phyloP scores from a whole-genome alignment of 2,329 filamentous ascomycete species.

The Annulohypoxylon truncatum region DNA sequence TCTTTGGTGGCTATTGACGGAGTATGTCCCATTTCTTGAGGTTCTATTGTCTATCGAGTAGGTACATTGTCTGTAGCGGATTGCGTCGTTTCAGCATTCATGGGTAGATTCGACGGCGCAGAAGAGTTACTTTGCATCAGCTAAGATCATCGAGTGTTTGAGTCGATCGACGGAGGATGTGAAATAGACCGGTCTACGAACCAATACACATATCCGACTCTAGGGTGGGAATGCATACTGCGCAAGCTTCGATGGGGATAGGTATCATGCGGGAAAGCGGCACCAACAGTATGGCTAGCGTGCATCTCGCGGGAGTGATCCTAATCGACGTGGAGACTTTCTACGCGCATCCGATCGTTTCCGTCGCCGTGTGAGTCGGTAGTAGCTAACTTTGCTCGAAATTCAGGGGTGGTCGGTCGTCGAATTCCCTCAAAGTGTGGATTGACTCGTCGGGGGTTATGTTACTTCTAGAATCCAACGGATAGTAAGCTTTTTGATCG shows the following conservation, averaged over 20 bases:
- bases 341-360: conserved; percentile 30
- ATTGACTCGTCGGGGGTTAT: conserved; percentile 23
- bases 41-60: neutral
- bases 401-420: conserved; percentile 16
- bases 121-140: conserved; percentile 5
- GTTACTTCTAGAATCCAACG: conserved; percentile 23
- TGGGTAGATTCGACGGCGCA: neutral
- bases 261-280: conserved; percentile 35
- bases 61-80: neutral
- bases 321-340: conserved; percentile 27
- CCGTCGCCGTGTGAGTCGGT: conserved; percentile 14
- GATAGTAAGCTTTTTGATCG: conserved; percentile 18
- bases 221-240: conserved; percentile 33
- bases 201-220: conserved; percentile 25
- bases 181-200: conserved; percentile 13
- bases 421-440: conserved; percentile 21
- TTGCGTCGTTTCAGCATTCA: neutral
- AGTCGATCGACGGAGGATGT: conserved; percentile 20
- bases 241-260: conserved; percentile 21
- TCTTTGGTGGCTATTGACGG: neutral
- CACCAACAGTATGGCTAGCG: conserved; percentile 24
- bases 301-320: conserved; percentile 35
- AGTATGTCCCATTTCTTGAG: neutral
- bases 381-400: conserved; percentile 24
- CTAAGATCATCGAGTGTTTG: conserved; percentile 11